Evolutionary conservation across 257 asterid genomes (phyloP).

Genomic region (Solanum rostratum): DNA sequence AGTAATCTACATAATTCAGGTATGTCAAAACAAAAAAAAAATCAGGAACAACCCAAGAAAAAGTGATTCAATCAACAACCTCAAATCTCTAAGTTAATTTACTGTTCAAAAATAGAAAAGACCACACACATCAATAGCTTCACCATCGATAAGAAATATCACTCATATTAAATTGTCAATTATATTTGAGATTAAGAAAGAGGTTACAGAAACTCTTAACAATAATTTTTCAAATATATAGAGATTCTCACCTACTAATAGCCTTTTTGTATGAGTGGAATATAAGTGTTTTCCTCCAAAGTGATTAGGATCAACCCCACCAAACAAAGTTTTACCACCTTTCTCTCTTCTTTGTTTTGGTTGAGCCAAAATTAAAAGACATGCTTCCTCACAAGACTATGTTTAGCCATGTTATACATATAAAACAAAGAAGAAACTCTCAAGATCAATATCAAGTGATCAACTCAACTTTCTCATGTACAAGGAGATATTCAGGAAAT

Average conservation of each 20-base stretch:
- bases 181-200: constrained; percentile 4
- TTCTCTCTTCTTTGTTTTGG: constrained; percentile 56
- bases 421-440: neutral
- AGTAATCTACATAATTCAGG: constrained; percentile 45
- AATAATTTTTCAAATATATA: neutral
- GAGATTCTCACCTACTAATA: constrained; percentile 83
- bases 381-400: constrained; percentile 79
- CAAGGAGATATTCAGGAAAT: neutral
- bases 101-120: neutral
- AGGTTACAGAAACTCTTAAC: neutral
- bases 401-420: constrained; percentile 88
- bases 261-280: constrained; percentile 75
- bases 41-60: neutral
- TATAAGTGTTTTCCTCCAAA: constrained; percentile 63
- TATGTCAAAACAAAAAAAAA: neutral
- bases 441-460: neutral
- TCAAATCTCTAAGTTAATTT: neutral
- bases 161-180: constrained; percentile 81
- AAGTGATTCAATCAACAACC: neutral
- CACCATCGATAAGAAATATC: constrained; percentile 79
- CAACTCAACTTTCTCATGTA: neutral
- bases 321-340: constrained; percentile 94
- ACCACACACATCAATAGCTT: constrained; percentile 59
- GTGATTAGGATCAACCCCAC: constrained; percentile 89
- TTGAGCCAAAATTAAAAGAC: constrained; percentile 98